Percentiles rank a stretch among this genome's conserved stretches.
phyloP scores from a whole-genome alignment of 2,329 filamentous ascomycete genomes.

The Curvularia eragrostidis region DNA sequence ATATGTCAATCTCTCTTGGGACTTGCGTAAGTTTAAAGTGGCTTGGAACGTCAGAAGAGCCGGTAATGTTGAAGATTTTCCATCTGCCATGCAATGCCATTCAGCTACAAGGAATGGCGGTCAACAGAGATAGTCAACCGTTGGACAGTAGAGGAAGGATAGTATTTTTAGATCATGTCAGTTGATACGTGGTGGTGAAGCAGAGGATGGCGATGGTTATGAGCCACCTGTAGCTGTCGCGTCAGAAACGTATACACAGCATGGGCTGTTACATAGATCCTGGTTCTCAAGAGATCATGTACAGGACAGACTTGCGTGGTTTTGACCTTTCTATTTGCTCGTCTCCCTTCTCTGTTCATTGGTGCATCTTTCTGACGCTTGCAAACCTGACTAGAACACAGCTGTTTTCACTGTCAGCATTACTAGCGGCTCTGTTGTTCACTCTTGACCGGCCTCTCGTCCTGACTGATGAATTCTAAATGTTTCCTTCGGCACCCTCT shows the following conservation, averaged over 20 bases:
- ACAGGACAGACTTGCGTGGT: neutral
- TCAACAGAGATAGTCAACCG: neutral
- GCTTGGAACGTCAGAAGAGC: neutral
- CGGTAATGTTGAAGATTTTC: neutral
- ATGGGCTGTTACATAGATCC: neutral
- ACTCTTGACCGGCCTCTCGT: neutral
- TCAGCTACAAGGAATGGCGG: neutral
- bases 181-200: neutral
- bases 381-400: neutral
- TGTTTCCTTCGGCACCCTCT: neutral
- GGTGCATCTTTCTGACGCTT: too few relatives aligned
- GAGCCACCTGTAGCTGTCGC: neutral
- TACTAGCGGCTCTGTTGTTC: neutral
- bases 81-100: neutral
- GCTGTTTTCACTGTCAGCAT: neutral
- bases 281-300: neutral
- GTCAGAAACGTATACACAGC: neutral
- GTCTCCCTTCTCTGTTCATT: neutral
- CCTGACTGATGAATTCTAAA: neutral
- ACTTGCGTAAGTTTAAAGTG: neutral
- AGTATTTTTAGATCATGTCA: neutral
- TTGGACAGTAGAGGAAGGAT: neutral
- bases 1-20: neutral
- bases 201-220: neutral
- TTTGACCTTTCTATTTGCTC: neutral